A percentile compares a stretch with the other conserved stretches of the same genome.
Conservation (phyloP, 495 filamentous ascomycete species). For the Aspergillus cristatus region DNA sequence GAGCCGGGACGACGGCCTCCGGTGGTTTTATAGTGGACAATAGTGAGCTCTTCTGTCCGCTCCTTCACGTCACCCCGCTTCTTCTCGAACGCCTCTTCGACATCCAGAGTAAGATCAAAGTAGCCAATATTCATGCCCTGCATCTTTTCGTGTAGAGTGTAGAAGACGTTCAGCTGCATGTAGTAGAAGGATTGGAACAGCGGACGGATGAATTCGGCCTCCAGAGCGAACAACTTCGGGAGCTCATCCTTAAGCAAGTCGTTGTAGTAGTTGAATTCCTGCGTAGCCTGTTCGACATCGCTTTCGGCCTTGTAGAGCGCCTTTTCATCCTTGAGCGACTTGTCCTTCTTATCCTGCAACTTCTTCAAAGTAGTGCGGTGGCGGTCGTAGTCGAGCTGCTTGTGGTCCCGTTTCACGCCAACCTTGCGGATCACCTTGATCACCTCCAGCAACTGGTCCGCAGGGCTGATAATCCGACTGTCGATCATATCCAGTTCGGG, state of each 20-base stretch:
- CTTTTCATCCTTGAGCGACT: constrained; percentile 93
- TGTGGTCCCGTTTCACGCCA: constrained; percentile 85
- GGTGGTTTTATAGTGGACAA: constrained; percentile 82
- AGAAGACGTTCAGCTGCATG: constrained; percentile 99
- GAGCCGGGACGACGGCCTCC: constrained; percentile 43
- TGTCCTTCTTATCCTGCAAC: constrained; percentile 95
- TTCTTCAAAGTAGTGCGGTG: constrained; percentile 79
- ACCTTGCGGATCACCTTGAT: constrained; percentile 92
- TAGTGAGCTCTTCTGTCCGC: constrained; percentile 63
- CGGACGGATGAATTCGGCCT: constrained; percentile 92
- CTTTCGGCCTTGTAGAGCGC: constrained; percentile 91
- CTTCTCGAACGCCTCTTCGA: constrained; percentile 80
- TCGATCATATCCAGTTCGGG: constrained; percentile 99
- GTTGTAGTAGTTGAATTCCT: constrained; percentile 96
- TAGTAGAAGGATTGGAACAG: constrained; percentile 99
- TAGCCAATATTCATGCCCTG: constrained; percentile 93
- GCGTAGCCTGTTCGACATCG: constrained; percentile 83
- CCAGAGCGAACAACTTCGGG: constrained; percentile 84
- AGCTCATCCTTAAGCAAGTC: constrained; percentile 92
- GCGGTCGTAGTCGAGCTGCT: constrained; percentile 93
- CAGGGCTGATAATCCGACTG: constrained; percentile 80
- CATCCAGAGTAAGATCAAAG: constrained; percentile 82
- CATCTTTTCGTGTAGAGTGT: constrained; percentile 97
- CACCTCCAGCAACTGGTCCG: constrained; percentile 86
- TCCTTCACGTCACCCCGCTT: constrained; percentile 85